These are phyloP conservation scores for Corylus americana DNA, from an alignment of 306 rosid genomes.

Conservation along the genomic window DNA sequence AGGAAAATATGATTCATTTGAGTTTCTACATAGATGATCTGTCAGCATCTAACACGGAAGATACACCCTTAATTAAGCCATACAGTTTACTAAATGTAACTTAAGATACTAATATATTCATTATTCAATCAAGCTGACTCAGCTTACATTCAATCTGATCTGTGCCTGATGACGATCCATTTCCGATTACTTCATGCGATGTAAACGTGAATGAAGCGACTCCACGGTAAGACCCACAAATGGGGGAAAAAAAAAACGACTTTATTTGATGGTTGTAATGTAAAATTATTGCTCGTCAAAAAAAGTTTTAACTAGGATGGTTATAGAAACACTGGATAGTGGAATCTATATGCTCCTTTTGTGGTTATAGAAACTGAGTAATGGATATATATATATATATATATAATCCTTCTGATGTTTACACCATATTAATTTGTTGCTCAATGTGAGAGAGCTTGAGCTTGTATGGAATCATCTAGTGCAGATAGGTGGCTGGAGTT, in stretches of 20 bases:
- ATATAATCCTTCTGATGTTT: background rate
- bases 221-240: background rate
- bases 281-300: background rate
- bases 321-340: background rate
- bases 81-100: background rate
- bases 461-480: too few species aligned
- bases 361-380: too few species aligned
- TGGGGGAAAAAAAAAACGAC: background rate
- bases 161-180: background rate
- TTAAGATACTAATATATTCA: background rate
- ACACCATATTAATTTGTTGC: background rate
- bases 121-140: background rate
- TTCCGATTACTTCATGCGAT: background rate
- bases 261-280: background rate
- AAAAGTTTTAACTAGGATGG: background rate
- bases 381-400: too few species aligned
- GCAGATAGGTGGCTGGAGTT: too few species aligned
- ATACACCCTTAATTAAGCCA: constrained; percentile 7
- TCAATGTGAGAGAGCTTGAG: too few species aligned
- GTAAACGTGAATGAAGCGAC: background rate
- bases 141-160: background rate
- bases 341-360: background rate
- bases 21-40: background rate
- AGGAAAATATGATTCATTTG: background rate
- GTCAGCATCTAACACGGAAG: constrained; percentile 11